Evolutionary conservation across 1,284 basidiomycete species (phyloP), one percentile per base, ranked within the genome.

Genomic region (Erythrobasidium hasegawianum): DNA sequence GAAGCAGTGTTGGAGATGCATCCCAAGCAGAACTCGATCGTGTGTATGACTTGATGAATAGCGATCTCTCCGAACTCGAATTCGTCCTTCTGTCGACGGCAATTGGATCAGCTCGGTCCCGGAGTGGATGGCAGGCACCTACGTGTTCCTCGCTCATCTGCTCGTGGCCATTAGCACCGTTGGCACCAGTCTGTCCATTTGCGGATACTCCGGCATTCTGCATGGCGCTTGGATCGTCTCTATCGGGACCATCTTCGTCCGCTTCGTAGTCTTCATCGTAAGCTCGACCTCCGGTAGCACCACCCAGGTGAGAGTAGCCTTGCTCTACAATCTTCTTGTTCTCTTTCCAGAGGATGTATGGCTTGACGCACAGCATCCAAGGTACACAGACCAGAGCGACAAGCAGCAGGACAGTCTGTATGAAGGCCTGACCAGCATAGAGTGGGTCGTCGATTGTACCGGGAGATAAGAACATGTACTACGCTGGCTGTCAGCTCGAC

Each of bases 1-100:
- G 94, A 97, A 9, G 95, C 96, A 1, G 96, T 99, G 80, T 99
- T 97, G 71, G 96, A 98, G 76, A 99, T 97, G 79, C 95, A 97
- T 20, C 94, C 87, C 41, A 98, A 85, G 77, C 95, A 97, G 81
- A 97, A 98, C 81, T 98, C 96, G 78, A 97, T 97, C 26, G 94
- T 96, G 55, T 73, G 71, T 75, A 98, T 98, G 71, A 96, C 83
- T 78, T 97, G 95, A 80, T 98, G 93, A 68, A 98, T 90, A 47
- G 96, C 84, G 56, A 97, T 85, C 79, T 98, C 95, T 75, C 92
- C 83, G 78, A 97, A 90, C 76, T 97, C 93, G 77, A 83, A 83
- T 38, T 77, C 76, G 75, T 93, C 85, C 58, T 86, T 80, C 76
- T 86, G 69, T 24, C 27, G 38, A 73, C 71, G 11, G 13, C 18